Percentiles rank a stretch among this genome's conserved stretches.
phyloP scores from a whole-genome alignment of 2,329 filamentous ascomycete genomes.

The Penicillium capsulatum region DNA sequence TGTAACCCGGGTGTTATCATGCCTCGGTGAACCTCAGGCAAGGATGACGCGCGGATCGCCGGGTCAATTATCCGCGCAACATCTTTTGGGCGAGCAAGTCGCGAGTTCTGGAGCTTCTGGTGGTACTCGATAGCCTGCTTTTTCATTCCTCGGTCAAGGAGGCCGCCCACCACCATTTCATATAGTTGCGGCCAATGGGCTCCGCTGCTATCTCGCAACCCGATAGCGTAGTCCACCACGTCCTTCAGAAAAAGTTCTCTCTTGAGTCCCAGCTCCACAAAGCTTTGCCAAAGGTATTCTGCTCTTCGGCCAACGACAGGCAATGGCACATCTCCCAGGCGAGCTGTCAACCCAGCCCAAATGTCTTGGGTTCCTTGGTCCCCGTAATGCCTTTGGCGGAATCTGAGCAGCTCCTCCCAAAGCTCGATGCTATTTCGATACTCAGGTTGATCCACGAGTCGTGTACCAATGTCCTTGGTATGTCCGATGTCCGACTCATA shows the following conservation, averaged over 20 bases:
- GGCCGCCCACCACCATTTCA: slow-evolving; percentile 36
- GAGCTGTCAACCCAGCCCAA: slow-evolving; percentile 37
- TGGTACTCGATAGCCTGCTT: slow-evolving; percentile 38
- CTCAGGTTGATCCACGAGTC: slow-evolving; percentile 36
- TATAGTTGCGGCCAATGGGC: slow-evolving; percentile 37
- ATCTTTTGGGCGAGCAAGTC: slow-evolving; percentile 29
- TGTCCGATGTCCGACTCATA: slow-evolving; percentile 43
- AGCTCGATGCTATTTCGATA: slow-evolving; percentile 37
- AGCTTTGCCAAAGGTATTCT: slow-evolving; percentile 42
- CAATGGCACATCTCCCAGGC: slow-evolving; percentile 30
- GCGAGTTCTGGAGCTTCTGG: slow-evolving; percentile 32
- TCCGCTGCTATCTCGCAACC: slow-evolving; percentile 39
- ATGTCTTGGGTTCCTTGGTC: slow-evolving; percentile 41
- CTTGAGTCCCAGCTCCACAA: slow-evolving; percentile 36
- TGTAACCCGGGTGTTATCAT: neutral
- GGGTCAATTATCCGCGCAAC: slow-evolving; percentile 29
- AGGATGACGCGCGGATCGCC: slow-evolving; percentile 20
- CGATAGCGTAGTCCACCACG: slow-evolving; percentile 36
- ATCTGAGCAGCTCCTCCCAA: slow-evolving; percentile 45
- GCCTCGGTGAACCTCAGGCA: neutral
- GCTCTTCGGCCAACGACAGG: slow-evolving; percentile 37
- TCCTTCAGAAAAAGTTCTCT: slow-evolving; percentile 32
- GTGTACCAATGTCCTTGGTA: slow-evolving; percentile 31
- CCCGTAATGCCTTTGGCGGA: slow-evolving; percentile 43
- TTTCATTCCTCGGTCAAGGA: slow-evolving; percentile 29